Base-by-base conservation (phyloP, 1,139 yeast species). In the Geotrichum histeridarum region DNA sequence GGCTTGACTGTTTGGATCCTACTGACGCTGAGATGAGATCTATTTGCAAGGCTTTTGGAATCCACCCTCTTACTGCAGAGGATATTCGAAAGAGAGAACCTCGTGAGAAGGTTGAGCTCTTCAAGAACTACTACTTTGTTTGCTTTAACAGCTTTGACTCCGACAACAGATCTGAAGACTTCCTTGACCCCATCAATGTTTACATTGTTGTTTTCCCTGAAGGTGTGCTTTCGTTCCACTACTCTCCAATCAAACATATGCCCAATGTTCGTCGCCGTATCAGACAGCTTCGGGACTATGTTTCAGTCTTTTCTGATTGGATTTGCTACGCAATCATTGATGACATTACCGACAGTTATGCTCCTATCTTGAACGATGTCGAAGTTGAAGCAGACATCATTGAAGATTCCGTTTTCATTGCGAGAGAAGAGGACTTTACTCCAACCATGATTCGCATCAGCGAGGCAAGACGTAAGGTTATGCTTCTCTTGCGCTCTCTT, bases 1-100 rank as follows among this genome's bases (percentile, higher is more conserved):
- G 99, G 97, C 76, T 93, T 8, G 98, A 93, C 69, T 88, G 94
- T 33, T 74, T 87, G 56, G 86, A 90, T 64, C 99, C 99, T 2
- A 86, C 96, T 0, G 98, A 91, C 64, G 94, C 86, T 59, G 99
- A 93, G 69, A 90, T 93, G 96, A 89, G 88, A 66, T 91, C 87
- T 0, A 65, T 93, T n/a, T 82, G 95, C 27, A 89, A 90, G 64
- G 86, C 97, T 0, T 93, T 93, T 71, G 95, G 95, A 0, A 89
- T 91, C 59, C 98, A 91, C 69, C 98, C 98, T 0, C 78, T 91
- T 66, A 93, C 99, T 0, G 86, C 97, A 0, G 99, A 93, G 67
- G 99, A 93, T 73, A 91, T 93, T 54, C 87, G 88, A 60, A 75
- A 89, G 42, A 96, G 96, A 8, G 99, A 93, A 66, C 84, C 95